Base-by-base conservation (phyloP, 305 asterid genomes). In the Fraxinus floribunda region DNA sequence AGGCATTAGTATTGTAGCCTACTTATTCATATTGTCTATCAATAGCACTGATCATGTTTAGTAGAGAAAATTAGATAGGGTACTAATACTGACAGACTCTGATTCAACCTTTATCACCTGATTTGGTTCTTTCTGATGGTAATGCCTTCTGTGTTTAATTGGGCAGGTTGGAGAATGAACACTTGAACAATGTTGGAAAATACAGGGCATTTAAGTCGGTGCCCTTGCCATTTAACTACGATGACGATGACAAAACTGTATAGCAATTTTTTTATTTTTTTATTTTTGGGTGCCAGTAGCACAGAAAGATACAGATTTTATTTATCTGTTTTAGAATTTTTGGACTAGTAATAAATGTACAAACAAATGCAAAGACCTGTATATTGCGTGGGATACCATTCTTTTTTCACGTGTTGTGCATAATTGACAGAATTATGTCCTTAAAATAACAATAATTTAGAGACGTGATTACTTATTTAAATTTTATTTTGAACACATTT, bases 131-230 rank as follows among this genome's bases (percentile, higher is more conserved):
- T 18, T 60, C 38, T 72, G 83, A 10, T 35, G 79, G 76, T 78
- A 75, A 24, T 32, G 81, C 44, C 38, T 1, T 24, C 29, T 62
- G 10, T 36, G 60, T 70, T 72, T 26, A 6, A 36, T 9, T 84
- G 66, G 62, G n/a, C 86, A 89, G 92, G 81, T 57, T 89, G 85
- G 90, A 89, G 79, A 87, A 89, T 80, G 92, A 89, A 79, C 90
- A 87, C 82, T 80, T 87, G 82, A 86, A 87, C 44, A 89, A 89
- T 10, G 89, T 87, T 8, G 92, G 90, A 13, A 86, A 84, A 52
- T 89, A 78, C 82, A 75, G 92, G 66, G 90, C 88, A 13, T 83
- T 82, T 81, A 89, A 86, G 77, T 62, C 89, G 3, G 85, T 89
- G 32, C 90, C 92, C 15, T 71, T 89, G 73, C 92, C 92, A 32